These are phyloP conservation scores for Extremus antarcticus DNA, from an alignment of 495 filamentous ascomycete species.

Conservation along the genomic window DNA sequence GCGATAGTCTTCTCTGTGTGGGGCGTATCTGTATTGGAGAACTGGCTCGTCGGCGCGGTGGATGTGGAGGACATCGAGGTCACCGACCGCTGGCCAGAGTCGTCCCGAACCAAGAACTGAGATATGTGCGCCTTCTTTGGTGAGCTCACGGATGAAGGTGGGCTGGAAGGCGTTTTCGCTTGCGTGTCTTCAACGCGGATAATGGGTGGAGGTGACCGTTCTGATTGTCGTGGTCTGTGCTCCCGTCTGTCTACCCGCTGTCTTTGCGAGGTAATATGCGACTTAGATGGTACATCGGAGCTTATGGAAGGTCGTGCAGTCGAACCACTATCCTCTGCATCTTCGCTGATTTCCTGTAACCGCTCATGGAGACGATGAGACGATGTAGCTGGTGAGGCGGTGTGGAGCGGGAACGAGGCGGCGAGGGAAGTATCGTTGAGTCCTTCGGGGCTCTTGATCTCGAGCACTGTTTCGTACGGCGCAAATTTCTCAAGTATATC, in stretches of 20 bases:
- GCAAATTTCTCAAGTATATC: slow-evolving; percentile 75
- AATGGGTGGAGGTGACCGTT: slow-evolving; percentile 3
- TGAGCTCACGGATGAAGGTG: neutral
- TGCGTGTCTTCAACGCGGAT: slow-evolving; percentile 5
- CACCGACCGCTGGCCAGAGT: slow-evolving; percentile 17
- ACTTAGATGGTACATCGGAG: neutral
- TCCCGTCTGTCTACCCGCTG: slow-evolving; percentile 14
- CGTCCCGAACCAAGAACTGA: slow-evolving; percentile 15
- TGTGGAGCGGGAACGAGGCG: slow-evolving; percentile 79
- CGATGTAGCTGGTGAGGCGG: slow-evolving; percentile 77
- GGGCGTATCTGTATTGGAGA: neutral
- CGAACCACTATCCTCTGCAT: slow-evolving; percentile 51
- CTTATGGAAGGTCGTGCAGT: neutral
- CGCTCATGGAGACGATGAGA: slow-evolving; percentile 70
- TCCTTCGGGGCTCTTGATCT: slow-evolving; percentile 60
- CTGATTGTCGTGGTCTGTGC: slow-evolving; percentile 1
- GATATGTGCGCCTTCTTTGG: slow-evolving; percentile 10
- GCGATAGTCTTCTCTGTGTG: neutral
- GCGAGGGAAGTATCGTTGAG: slow-evolving; percentile 80
- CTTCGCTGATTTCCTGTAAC: slow-evolving; percentile 68
- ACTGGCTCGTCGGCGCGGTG: slow-evolving; percentile 10
- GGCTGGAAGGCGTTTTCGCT: neutral
- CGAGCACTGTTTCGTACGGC: slow-evolving; percentile 74
- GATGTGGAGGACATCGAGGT: slow-evolving; percentile 12
- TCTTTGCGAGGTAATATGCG: slow-evolving; percentile 8